Conservation (phyloP, 2,329 filamentous ascomycete species). For the Davidsoniella neocaledoniae region DNA sequence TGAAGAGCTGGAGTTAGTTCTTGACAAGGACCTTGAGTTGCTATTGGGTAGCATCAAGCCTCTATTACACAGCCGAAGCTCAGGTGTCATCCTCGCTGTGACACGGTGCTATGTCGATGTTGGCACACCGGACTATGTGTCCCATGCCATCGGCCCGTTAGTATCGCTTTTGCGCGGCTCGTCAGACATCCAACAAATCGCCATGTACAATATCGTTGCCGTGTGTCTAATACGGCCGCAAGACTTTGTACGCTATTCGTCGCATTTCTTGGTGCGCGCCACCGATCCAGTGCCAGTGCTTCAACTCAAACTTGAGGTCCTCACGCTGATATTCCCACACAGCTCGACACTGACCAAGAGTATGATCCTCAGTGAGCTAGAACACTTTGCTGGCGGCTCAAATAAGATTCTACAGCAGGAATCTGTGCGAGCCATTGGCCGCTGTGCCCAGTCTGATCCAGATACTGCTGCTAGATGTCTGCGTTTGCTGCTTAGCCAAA, state of each 20-base stretch:
- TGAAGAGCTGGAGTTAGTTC: slow-evolving; percentile 41
- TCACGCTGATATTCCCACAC: slow-evolving; percentile 82
- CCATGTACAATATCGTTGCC: slow-evolving; percentile 88
- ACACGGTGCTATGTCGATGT: slow-evolving; percentile 72
- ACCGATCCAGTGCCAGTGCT: slow-evolving; percentile 69
- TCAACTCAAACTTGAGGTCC: slow-evolving; percentile 78
- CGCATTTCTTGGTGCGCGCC: slow-evolving; percentile 74
- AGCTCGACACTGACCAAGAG: slow-evolving; percentile 60
- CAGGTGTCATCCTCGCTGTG: slow-evolving; percentile 79
- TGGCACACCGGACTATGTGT: slow-evolving; percentile 61
- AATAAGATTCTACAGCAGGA: slow-evolving; percentile 71
- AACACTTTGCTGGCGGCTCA: slow-evolving; percentile 62
- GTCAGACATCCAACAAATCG: slow-evolving; percentile 75
- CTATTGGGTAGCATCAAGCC: slow-evolving; percentile 65
- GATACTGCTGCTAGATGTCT: slow-evolving; percentile 63
- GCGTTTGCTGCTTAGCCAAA: slow-evolving; percentile 66
- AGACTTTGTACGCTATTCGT: slow-evolving; percentile 74
- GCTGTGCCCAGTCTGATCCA: slow-evolving; percentile 69
- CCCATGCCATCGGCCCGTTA: slow-evolving; percentile 62
- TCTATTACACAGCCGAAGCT: slow-evolving; percentile 83
- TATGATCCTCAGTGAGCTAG: slow-evolving; percentile 78
- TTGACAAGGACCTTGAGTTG: slow-evolving; percentile 71
- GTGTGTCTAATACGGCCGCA: slow-evolving; percentile 62
- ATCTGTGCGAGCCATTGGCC: slow-evolving; percentile 79
- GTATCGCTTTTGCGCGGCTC: slow-evolving; percentile 71